These are phyloP conservation scores for Penicillium verhagenii DNA, from an alignment of 495 filamentous ascomycete species.

Conservation along the genomic window DNA sequence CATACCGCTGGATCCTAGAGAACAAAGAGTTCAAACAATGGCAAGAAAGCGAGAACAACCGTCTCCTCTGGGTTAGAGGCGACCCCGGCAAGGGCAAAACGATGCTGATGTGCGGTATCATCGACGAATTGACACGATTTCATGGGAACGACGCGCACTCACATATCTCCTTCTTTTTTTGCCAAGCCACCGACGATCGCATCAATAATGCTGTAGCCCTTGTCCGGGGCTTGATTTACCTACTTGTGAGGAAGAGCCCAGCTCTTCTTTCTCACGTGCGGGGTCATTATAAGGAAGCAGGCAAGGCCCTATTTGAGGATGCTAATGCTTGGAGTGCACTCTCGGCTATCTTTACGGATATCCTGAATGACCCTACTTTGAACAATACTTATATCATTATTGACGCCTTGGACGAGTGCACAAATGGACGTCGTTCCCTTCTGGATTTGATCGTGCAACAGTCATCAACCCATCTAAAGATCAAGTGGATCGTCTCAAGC, in stretches of 20 bases:
- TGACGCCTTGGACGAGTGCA: neutral
- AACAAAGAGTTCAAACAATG: conserved; percentile 3
- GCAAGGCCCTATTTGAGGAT: neutral
- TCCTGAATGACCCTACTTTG: neutral
- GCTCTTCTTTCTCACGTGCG: neutral
- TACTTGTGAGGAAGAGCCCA: neutral
- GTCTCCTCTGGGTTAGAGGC: conserved; percentile 2
- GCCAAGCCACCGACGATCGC: neutral
- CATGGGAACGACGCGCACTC: neutral
- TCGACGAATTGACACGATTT: neutral
- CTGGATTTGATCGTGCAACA: neutral
- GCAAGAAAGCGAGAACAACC: neutral
- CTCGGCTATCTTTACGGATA: neutral
- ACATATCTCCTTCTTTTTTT: conserved; percentile 2
- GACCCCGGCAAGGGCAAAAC: no score
- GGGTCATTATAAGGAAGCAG: neutral
- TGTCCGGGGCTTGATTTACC: neutral
- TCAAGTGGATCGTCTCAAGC: conserved; percentile 1
- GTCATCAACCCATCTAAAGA: neutral
- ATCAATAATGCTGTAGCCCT: neutral
- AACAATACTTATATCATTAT: neutral
- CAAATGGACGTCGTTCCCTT: neutral
- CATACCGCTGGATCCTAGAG: no score
- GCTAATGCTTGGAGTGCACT: neutral
- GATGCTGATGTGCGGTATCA: neutral